Evolutionary conservation across 331 rosid genomes (phyloP), one percentile per base, ranked within the genome.

Genomic region (Acacia pycnantha): DNA sequence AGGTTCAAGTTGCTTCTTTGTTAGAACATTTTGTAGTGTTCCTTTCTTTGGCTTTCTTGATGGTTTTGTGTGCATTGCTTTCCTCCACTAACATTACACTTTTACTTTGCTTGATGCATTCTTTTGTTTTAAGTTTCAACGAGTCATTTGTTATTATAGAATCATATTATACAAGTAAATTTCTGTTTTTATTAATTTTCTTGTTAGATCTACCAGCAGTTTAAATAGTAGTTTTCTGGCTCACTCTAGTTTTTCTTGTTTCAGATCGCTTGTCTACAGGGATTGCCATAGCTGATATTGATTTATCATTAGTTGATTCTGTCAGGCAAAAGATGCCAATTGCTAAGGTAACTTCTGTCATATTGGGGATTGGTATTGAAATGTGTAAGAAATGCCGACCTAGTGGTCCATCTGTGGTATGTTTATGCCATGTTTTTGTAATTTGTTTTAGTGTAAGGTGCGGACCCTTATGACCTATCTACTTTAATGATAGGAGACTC

Each of bases 241-340:
- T 84, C 43, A 21, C 66, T 81, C 33, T 79, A 65, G 43, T 70
- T 54, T 74, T 82, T 79, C 77, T 79, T 43, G 59, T 85, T 84
- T 44, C 90, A 95, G 99, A 93, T 88, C 92, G 93, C 33, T 69
- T 86, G 77, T 83, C 94, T 53, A 93, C 99, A 3, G 99, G 99
- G 80, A 90, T 96, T 85, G 82, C 88, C 11, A 82, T 96, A 35
- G 97, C 98, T 27, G 97, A 96, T 87, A 89, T 96, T 75, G 97
- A 96, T 84, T 85, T 93, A 79, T 85, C 97, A 37, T 80, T 86
- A 76, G 87, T 93, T 76, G 90, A 92, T 77, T 90, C 98, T 35
- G 91, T 93, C 81, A 92, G 98, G 79, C 83, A 88, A 87, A 96
- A 88, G 86, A 91, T 96, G 94, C 98, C 99, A 81, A 86, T 96